phyloP scores from a whole-genome alignment of 2,329 filamentous ascomycete genomes.

The Sordariomycetes sp. region DNA sequence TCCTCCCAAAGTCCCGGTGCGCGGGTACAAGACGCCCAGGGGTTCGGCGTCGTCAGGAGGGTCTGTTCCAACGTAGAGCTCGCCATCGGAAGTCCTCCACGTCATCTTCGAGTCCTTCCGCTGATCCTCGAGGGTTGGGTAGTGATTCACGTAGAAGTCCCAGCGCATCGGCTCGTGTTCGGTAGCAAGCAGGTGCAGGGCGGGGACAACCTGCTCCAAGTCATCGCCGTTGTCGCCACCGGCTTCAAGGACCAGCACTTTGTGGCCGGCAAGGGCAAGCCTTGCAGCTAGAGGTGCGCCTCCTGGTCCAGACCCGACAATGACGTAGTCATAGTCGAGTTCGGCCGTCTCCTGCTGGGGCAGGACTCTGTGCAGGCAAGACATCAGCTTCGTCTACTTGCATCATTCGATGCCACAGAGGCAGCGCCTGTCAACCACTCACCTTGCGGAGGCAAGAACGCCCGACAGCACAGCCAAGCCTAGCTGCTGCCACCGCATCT shows the following conservation, averaged over 20 bases:
- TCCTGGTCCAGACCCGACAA: constrained; percentile 47
- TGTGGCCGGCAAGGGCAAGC: constrained; percentile 44
- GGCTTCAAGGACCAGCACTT: constrained; percentile 45
- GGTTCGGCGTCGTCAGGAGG: constrained; percentile 24
- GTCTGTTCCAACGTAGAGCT: constrained; percentile 15
- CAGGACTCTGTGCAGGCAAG: no score
- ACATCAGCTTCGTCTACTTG: no score
- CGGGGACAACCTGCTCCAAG: background rate
- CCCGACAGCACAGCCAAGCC: no score
- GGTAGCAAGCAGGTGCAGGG: constrained; percentile 13
- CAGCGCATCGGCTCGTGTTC: constrained; percentile 24
- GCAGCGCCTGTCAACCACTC: no score
- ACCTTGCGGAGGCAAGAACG: no score
- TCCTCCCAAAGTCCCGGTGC: constrained; percentile 34
- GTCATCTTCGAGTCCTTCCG: background rate
- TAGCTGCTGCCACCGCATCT: no score
- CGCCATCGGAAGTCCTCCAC: background rate
- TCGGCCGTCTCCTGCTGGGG: no score
- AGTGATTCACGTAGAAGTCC: constrained; percentile 54
- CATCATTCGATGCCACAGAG: no score
- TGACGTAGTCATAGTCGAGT: constrained; percentile 44
- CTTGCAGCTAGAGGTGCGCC: constrained; percentile 43
- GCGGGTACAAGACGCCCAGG: constrained; percentile 34
- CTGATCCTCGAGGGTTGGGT: constrained; percentile 27
- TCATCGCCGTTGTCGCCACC: constrained; percentile 31